Evolutionary conservation across 1,284 basidiomycete species (phyloP).

Genomic region (Pseudomicrostroma phylloplanum): DNA sequence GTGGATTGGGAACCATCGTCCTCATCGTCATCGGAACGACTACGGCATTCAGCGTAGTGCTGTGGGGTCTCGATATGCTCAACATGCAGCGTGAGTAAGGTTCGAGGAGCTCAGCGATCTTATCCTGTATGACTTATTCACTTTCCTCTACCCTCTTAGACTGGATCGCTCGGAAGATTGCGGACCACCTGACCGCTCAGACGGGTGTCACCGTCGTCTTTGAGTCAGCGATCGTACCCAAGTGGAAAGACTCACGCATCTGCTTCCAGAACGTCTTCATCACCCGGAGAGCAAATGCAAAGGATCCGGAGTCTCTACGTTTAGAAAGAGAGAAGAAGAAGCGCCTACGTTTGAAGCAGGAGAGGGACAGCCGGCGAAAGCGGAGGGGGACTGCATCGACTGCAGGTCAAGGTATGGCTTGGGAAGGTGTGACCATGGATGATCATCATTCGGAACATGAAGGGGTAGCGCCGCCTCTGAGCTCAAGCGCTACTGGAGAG

Average conservation of each 20-base stretch:
- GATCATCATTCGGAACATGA: constrained; percentile 22
- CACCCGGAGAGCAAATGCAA: constrained; percentile 64
- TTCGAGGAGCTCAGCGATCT: background rate
- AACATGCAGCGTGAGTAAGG: constrained; percentile 68
- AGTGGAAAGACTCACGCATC: constrained; percentile 90
- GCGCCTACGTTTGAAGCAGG: constrained; percentile 1
- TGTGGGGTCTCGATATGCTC: constrained; percentile 80
- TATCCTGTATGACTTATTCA: background rate
- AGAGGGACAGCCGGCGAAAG: background rate
- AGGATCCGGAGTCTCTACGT: constrained; percentile 35
- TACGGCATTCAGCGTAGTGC: constrained; percentile 88
- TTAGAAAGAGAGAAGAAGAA: constrained; percentile 11
- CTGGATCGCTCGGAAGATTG: constrained; percentile 79
- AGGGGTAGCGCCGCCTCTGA: constrained; percentile 41
- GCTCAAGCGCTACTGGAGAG: constrained; percentile 31
- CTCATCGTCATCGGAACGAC: constrained; percentile 97
- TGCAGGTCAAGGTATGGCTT: constrained; percentile 42
- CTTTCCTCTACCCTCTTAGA: constrained; percentile 55
- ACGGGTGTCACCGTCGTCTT: constrained; percentile 93
- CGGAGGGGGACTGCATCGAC: constrained; percentile 19
- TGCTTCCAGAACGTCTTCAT: constrained; percentile 96
- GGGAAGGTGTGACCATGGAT: constrained; percentile 42
- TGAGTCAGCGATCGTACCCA: constrained; percentile 94
- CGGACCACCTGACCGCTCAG: constrained; percentile 84
- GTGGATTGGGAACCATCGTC: constrained; percentile 71